Evolutionary conservation across 2,329 filamentous ascomycete species (phyloP).

Genomic region (Dactylella cylindrospora): DNA sequence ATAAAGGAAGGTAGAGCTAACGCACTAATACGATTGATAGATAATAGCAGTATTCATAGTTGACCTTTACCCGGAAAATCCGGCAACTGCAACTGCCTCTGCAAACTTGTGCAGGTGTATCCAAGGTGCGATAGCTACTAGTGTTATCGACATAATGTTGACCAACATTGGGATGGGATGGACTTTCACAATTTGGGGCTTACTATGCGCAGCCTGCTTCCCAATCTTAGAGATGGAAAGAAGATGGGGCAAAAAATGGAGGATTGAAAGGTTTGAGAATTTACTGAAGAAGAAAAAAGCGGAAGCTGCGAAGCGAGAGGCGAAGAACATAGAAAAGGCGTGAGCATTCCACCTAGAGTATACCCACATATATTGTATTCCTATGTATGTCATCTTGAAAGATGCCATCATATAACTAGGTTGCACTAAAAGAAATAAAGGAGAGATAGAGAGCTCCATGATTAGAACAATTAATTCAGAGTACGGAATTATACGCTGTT

Average conservation of each 20-base stretch:
- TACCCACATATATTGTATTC: neutral
- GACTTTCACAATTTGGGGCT: slow-evolving; percentile 63
- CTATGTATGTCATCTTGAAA: neutral
- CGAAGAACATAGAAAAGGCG: neutral
- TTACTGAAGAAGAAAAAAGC: slow-evolving; percentile 18
- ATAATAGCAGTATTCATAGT: slow-evolving; percentile 63
- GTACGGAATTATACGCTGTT: too few species aligned
- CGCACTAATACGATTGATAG: slow-evolving; percentile 5
- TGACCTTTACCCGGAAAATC: slow-evolving; percentile 63
- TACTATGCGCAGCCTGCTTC: slow-evolving; percentile 57
- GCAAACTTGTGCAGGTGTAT: slow-evolving; percentile 67
- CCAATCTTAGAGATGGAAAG: slow-evolving; percentile 59
- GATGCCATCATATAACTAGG: neutral
- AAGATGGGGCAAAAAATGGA: slow-evolving; percentile 57
- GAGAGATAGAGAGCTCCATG: too few species aligned
- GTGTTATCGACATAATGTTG: slow-evolving; percentile 63
- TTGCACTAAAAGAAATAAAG: slow-evolving; percentile 1
- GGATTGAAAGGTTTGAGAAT: slow-evolving; percentile 54
- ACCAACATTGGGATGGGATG: slow-evolving; percentile 62
- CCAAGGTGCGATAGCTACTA: slow-evolving; percentile 62
- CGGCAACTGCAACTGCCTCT: slow-evolving; percentile 64
- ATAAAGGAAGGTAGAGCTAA: too few species aligned
- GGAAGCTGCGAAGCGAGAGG: slow-evolving; percentile 5
- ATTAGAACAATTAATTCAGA: too few species aligned
- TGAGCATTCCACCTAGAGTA: neutral